Base-by-base conservation (phyloP, 2,329 filamentous ascomycete genomes). In the Passalora sequoiae region DNA sequence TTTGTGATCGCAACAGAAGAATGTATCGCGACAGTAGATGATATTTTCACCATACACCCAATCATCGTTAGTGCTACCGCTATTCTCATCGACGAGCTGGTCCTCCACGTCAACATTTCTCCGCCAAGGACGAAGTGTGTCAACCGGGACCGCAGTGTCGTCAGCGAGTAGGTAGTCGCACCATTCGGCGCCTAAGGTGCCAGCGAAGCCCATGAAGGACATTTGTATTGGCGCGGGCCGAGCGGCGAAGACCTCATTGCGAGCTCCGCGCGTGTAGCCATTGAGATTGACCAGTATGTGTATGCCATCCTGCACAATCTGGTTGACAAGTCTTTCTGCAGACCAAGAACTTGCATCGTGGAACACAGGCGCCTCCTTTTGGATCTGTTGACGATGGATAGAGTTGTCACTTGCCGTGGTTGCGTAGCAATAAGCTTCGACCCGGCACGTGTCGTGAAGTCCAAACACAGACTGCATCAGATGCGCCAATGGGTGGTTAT, bases 141-240 rank as follows among this genome's bases (percentile, higher is more conserved):
- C 78, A 0, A 75, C 76, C 1, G 92, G 92, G 40, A 98, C 83
- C 0, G 92, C 89, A 1, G 84, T 91, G 38, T 84, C 75, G 60
- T 98, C 92, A 3, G 92, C 89, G 19, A 97, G 77, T 12, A 98
- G 81, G 60, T 98, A 98, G 63, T 98, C 92, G 57, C 92, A 98
- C 92, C 92, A 98, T 62, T 98, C 92, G 2, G 92, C 92, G 4
- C 92, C 92, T 1, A 98, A 71, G 0, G 91, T 96, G 7, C 92
- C 92, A 0, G 92, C 92, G 62, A 98, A 98, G 0, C 92, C 92
- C 92, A 98, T 98, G 60, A 98, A 98, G 0, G 92, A 95, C 92
- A 98, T 98, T 55, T 98, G 92, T 31, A 98, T 88, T 0, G 92
- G 92, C 2, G 89, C 89, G 12, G 92, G 88, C 19, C 94, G 81